These are phyloP conservation scores for Paxillus involutus DNA, from an alignment of 768 basidiomycete species.

Conservation along the genomic window DNA sequence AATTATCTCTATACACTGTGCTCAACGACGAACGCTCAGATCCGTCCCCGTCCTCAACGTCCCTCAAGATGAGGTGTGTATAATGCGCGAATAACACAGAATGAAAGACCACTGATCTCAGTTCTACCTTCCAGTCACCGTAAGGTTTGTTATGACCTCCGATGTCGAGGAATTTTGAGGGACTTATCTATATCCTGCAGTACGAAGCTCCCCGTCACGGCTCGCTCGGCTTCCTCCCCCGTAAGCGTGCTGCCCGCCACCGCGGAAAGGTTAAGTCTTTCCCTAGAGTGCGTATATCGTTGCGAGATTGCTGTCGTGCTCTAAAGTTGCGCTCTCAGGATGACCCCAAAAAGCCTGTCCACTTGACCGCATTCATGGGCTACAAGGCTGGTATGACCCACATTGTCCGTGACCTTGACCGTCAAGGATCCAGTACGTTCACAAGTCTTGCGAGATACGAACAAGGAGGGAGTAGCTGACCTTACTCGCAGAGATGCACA, in stretches of 20 bases:
- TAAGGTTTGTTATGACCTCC: conserved; percentile 57
- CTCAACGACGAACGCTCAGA: conserved; percentile 1
- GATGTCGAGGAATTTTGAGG: conserved; percentile 7
- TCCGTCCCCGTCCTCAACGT: conserved; percentile 17
- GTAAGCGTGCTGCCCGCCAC: conserved; percentile 95
- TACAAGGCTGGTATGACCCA: conserved; percentile 99
- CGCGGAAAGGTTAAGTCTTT: conserved; percentile 99
- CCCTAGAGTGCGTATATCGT: conserved; percentile 73
- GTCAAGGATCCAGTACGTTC: conserved; percentile 95
- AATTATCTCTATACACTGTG: neutral
- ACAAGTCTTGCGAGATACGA: neutral
- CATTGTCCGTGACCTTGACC: conserved; percentile 97
- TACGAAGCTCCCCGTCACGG: conserved; percentile 99
- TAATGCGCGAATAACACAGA: neutral
- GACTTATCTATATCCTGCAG: conserved; percentile 43
- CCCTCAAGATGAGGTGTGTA: conserved; percentile 62
- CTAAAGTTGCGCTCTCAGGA: conserved; percentile 54
- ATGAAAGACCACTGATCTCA: conserved; percentile 15
- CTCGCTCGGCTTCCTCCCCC: conserved; percentile 95
- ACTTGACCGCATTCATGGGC: conserved; percentile 97
- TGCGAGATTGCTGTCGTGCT: neutral
- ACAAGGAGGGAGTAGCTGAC: neutral
- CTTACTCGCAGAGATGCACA: conserved; percentile 89
- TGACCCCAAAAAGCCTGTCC: conserved; percentile 98
- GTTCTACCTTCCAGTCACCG: conserved; percentile 60